Evolutionary conservation across 2,329 filamentous ascomycete species (phyloP).

Genomic region (Hypoxylon sp.): DNA sequence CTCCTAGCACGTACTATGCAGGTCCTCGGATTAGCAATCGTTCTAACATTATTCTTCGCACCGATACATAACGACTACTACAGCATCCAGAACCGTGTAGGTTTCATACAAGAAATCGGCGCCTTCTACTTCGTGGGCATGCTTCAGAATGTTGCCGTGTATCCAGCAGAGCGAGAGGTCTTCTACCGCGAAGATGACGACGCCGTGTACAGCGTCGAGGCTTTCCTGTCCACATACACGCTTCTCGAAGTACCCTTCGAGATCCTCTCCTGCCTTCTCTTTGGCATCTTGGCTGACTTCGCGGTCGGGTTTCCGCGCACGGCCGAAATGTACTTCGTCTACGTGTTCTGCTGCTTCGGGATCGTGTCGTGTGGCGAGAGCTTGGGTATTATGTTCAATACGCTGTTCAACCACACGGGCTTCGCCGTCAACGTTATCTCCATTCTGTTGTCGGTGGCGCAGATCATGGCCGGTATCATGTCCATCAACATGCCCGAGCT

Average conservation of each 20-base stretch:
- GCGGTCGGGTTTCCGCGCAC: conserved; percentile 76
- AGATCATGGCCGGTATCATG: conserved; percentile 79
- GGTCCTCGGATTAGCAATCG: conserved; percentile 73
- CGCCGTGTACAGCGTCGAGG: conserved; percentile 77
- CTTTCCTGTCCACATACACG: conserved; percentile 80
- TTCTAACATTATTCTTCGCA: conserved; percentile 79
- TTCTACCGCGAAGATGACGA: conserved; percentile 85
- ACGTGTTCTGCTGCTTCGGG: conserved; percentile 78
- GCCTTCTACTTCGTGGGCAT: conserved; percentile 83
- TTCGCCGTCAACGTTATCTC: conserved; percentile 82
- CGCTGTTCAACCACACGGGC: conserved; percentile 79
- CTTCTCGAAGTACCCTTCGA: conserved; percentile 81
- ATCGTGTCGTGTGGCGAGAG: conserved; percentile 83
- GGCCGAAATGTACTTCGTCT: conserved; percentile 75
- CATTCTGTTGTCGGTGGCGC: conserved; percentile 78
- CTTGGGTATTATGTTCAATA: conserved; percentile 85
- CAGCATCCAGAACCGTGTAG: conserved; percentile 80
- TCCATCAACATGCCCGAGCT: conserved; percentile 78
- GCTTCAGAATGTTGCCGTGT: conserved; percentile 83
- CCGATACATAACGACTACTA: conserved; percentile 78
- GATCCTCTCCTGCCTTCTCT: conserved; percentile 74
- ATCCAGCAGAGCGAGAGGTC: conserved; percentile 79
- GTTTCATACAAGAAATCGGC: conserved; percentile 79
- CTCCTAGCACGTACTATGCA: conserved; percentile 77
- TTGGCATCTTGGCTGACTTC: conserved; percentile 74